phyloP scores from a whole-genome alignment of 164 flowering plant genomes.

The Vitis cinerea region DNA sequence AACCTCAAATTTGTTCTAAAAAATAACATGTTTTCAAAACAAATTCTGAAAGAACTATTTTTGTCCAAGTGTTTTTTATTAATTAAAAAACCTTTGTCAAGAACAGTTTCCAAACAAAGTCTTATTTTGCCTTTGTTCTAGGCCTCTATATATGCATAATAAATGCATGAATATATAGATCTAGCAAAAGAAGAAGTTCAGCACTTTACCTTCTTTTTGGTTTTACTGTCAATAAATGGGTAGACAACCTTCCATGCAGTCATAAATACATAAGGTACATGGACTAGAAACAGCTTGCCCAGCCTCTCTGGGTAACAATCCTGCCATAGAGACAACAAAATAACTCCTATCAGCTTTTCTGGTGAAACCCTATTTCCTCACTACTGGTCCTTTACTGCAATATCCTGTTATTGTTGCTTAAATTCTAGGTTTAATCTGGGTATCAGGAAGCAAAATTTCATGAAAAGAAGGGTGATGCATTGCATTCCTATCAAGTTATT shows the following conservation, averaged over 20 bases:
- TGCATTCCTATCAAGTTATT: too few relatives aligned
- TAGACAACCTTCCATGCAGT: constrained; percentile 52
- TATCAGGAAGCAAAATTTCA: too few relatives aligned
- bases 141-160: too few relatives aligned
- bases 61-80: too few relatives aligned
- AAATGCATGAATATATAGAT: not conserved
- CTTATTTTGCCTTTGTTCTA: too few relatives aligned
- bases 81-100: too few relatives aligned
- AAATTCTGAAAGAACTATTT: too few relatives aligned
- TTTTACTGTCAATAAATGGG: constrained; percentile 51
- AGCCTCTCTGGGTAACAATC: constrained; percentile 61
- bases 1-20: too few relatives aligned
- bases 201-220: constrained; percentile 46
- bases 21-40: too few relatives aligned
- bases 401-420: not conserved
- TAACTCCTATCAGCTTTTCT: not conserved
- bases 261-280: constrained; percentile 51
- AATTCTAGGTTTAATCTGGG: too few relatives aligned
- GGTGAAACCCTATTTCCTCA: not conserved
- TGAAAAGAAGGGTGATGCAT: too few relatives aligned
- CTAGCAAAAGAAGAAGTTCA: not conserved
- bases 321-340: constrained; percentile 23
- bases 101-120: too few relatives aligned
- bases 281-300: constrained; percentile 42
- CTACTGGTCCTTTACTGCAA: not conserved